Evolutionary conservation across 768 basidiomycete genomes (phyloP), one percentile per base, ranked within the genome.

Genomic region (Auriscalpium vulgare): DNA sequence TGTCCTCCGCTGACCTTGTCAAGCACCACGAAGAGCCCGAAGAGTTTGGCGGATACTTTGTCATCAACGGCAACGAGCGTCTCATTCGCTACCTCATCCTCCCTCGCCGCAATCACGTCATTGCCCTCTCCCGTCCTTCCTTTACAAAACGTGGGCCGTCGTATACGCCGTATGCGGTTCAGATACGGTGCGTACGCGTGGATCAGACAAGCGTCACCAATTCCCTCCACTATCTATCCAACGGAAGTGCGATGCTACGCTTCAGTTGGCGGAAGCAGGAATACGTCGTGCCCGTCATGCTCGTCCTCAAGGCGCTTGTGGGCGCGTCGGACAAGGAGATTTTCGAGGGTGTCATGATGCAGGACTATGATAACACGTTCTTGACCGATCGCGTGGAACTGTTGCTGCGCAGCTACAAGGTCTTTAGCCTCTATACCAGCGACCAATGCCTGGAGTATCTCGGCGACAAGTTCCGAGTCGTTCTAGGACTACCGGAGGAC

Each of bases 11-110:
- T 9, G 87, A 92, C 47, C 84, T 99, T 47, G 92, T 98, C 55
- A 74, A 76, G 55, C 86, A 87, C 59, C 88, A 95, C 67, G 97
- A 99, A 77, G 97, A 99, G 66, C 86, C 97, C 1, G 93, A 97
- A 73, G 97, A 98, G 70, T 97, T 97, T 66, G 97, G 97, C 52
- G 97, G 95, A 34, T 98, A 99, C 73, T 99, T 99, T 68, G 82
- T 99, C 67, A 85, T 99, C 71, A 99, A 99, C 69, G 97, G 97
- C 59, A 98, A 97, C 72, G 97, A 99, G 73, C 92, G 94, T 73
- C 83, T 99, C 59, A 95, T 99, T 63, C 92, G 97, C 60, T 97
- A 94, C 73, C 85, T 98, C 67, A 94, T 98, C 65, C 80, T 99
- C 40, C 95, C 95, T 11, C 87, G 97, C 29, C 82, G 97, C 53